Conservation (phyloP, 495 filamentous ascomycete species). For the Zalerion maritima region DNA sequence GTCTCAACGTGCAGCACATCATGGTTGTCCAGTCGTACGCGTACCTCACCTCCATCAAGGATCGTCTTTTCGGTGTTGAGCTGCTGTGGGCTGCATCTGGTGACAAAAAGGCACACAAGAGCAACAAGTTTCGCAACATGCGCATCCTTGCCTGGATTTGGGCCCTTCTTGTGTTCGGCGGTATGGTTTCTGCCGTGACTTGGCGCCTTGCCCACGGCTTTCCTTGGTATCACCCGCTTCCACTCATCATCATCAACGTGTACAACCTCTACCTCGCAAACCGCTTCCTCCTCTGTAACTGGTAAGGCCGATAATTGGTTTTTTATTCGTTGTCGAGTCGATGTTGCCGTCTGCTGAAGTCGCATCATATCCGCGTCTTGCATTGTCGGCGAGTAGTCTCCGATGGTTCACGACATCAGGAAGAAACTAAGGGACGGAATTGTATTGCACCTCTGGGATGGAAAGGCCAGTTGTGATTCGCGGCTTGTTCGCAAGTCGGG, state of each 20-base stretch:
- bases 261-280: constrained; percentile 9
- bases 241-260: constrained; percentile 7
- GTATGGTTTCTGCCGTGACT: constrained; percentile 6
- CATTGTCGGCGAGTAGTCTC: too few species aligned
- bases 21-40: constrained; percentile 14
- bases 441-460: too few species aligned
- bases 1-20: constrained; percentile 13
- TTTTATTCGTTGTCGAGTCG: too few species aligned
- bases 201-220: constrained; percentile 7
- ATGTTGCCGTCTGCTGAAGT: too few species aligned
- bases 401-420: too few species aligned
- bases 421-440: too few species aligned
- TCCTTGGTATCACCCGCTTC: too few species aligned
- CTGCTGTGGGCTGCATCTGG: constrained; percentile 13
- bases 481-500: too few species aligned
- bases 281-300: constrained; percentile 8
- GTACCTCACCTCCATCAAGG: constrained; percentile 12
- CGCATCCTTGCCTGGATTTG: constrained; percentile 12
- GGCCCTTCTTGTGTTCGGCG: constrained; percentile 9
- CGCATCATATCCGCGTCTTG: too few species aligned
- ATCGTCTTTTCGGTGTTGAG: constrained; percentile 9
- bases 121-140: constrained; percentile 16
- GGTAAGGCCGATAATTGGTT: too few species aligned
- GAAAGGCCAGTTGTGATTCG: too few species aligned
- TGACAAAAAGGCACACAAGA: constrained; percentile 12